Evolutionary conservation across 129 eudicot genomes (phyloP).

Genomic region (Oenanthe sinensis): DNA sequence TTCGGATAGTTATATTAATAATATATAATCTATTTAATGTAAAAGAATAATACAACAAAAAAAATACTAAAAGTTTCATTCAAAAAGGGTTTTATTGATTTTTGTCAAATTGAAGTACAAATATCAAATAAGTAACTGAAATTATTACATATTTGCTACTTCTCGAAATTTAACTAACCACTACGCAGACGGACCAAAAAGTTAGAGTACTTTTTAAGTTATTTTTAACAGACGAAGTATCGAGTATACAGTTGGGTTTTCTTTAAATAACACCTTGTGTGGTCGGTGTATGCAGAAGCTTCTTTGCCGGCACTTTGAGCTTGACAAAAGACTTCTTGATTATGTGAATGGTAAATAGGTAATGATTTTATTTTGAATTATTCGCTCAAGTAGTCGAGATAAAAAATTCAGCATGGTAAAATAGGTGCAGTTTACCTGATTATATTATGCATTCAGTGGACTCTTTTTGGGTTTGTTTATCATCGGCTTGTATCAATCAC

Average conservation of each 20-base stretch:
- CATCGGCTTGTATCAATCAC: neutral
- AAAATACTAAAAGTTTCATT: neutral
- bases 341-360: constrained; percentile 76
- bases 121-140: neutral
- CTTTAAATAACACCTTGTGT: neutral
- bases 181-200: neutral
- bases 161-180: neutral
- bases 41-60: neutral
- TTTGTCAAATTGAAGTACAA: neutral
- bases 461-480: neutral
- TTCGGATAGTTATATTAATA: too few species aligned
- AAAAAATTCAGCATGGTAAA: neutral
- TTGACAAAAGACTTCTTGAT: constrained; percentile 75
- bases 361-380: neutral
- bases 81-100: neutral
- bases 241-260: neutral
- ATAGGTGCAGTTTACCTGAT: neutral
- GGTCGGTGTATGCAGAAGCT: constrained; percentile 50
- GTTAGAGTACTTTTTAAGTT: neutral
- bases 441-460: neutral
- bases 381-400: neutral
- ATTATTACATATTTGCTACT: neutral
- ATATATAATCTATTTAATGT: neutral
- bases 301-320: constrained; percentile 85
- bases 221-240: neutral